Evolutionary conservation across 768 basidiomycete species (phyloP).

Genomic region (Tricholoma furcatifolium): DNA sequence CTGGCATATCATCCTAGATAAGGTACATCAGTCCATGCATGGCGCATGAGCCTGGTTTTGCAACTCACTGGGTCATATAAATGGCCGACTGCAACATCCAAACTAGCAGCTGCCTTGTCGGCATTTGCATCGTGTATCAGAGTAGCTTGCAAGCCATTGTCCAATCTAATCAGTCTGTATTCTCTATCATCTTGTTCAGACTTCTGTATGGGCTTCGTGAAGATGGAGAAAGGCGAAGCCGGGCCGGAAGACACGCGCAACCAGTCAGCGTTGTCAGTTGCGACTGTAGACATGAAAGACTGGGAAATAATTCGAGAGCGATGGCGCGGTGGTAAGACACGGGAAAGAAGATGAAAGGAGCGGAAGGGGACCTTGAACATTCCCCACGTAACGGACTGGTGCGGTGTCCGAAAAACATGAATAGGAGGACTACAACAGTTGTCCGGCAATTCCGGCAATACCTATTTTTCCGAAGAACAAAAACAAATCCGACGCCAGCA

Average conservation of each 20-base stretch:
- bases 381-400: background rate
- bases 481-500: slow-evolving; percentile 4
- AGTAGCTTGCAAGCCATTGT: slow-evolving; percentile 86
- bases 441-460: slow-evolving; percentile 7
- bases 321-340: background rate
- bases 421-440: slow-evolving; percentile 12
- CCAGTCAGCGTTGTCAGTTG: slow-evolving; percentile 29
- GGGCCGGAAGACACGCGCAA: slow-evolving; percentile 26
- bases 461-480: background rate
- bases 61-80: slow-evolving; percentile 81
- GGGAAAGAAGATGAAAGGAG: slow-evolving; percentile 2
- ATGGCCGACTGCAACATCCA: slow-evolving; percentile 95
- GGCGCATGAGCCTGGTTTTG: slow-evolving; percentile 7
- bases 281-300: slow-evolving; percentile 19
- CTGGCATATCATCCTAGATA: slow-evolving; percentile 79
- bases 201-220: slow-evolving; percentile 60
- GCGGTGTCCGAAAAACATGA: slow-evolving; percentile 6
- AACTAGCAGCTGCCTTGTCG: slow-evolving; percentile 92
- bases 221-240: slow-evolving; percentile 51
- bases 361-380: slow-evolving; percentile 13
- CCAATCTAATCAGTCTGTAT: slow-evolving; percentile 79
- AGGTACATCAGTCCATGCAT: background rate
- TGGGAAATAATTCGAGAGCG: background rate
- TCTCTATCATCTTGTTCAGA: slow-evolving; percentile 77
- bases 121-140: slow-evolving; percentile 81